Base-by-base conservation (phyloP, 208 protist genomes). In the Acanthamoeba lenticulata region DNA sequence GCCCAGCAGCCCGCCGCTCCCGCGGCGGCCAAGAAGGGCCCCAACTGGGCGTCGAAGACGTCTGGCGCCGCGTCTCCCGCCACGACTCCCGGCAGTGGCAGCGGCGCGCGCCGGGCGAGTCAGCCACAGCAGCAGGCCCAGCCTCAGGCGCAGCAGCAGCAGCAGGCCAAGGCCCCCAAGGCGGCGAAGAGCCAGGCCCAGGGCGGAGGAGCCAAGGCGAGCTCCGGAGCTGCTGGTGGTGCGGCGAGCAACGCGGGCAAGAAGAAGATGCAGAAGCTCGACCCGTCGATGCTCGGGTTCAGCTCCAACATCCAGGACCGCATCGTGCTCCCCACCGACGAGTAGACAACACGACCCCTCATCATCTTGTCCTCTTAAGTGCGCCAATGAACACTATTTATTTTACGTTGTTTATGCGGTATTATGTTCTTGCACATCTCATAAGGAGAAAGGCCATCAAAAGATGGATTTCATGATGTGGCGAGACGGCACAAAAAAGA, bases 261-360 rank as follows among this genome's bases (percentile, higher is more conserved):
- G 45, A 86, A 86, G 74, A 86, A 86, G 74, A 86, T 86, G 74
- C 38, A 55, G n/a, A 86, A 86, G 45, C 42, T 86, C n/a, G 74
- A 86, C 32, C 74, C 74, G 19, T 86, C 74, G 74, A 17, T 86
- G 6, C 45, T 86, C 42, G 74, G 74, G 38, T 86, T 86, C 45
- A 86, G 74, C 74, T 55, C 74, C 45, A 86, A 86, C 45, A 6
- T 86, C 6, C 74, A 86, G 9, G 45, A 55, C 34, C 38, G 74
- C 1, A 55, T 86, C 42, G 74, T 86, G 11, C 74, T 57, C n/a
- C 74, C 42, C 42, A 52, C 52, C 45, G 74, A 86, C 65, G 32
- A 74, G 65, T 74, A 60, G n/a, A n/a, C n/a, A n/a, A n/a, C n/a
- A n/a, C n/a, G n/a, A n/a, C n/a, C n/a, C n/a, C n/a, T n/a, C n/a